Conservation (phyloP, 257 asterid genomes). For the Pogostemon cablin region DNA sequence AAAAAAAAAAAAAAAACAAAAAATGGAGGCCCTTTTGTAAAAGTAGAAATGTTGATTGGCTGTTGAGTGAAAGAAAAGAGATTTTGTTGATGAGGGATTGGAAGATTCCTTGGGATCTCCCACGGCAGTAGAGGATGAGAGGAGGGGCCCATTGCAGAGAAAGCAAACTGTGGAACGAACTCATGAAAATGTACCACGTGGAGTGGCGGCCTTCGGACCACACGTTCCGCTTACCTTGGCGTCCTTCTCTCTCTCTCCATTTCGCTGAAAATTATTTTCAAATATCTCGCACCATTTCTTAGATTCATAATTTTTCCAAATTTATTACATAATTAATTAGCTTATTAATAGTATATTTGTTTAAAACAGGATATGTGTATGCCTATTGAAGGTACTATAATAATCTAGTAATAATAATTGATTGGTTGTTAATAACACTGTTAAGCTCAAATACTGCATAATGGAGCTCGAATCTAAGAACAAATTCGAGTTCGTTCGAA, state of each 20-base stretch:
- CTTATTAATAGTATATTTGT: too few species aligned
- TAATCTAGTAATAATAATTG: too few species aligned
- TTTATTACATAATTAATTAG: background rate
- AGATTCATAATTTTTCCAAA: background rate
- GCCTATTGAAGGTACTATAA: too few species aligned
- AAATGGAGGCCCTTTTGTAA: conserved; percentile 21
- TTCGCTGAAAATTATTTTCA: background rate
- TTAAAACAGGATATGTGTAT: too few species aligned
- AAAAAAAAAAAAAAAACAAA: background rate
- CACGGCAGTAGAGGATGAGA: conserved; percentile 40
- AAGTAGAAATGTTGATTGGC: conserved; percentile 33
- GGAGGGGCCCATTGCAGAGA: conserved; percentile 34
- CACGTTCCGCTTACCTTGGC: conserved; percentile 46
- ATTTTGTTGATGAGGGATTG: conserved; percentile 45
- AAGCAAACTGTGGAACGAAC: conserved; percentile 37
- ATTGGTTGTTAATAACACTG: too few species aligned
- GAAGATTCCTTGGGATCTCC: conserved; percentile 76
- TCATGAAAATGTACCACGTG: conserved; percentile 47
- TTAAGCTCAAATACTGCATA: too few species aligned
- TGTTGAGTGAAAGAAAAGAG: conserved; percentile 31
- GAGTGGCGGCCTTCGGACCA: conserved; percentile 49
- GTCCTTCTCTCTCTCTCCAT: conserved; percentile 29
- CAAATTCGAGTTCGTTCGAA: too few species aligned
- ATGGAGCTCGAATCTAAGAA: too few species aligned
- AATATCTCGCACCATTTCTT: conserved; percentile 14